phyloP scores from a whole-genome alignment of 495 filamentous ascomycete genomes.

The Penicillium coprophilum region DNA sequence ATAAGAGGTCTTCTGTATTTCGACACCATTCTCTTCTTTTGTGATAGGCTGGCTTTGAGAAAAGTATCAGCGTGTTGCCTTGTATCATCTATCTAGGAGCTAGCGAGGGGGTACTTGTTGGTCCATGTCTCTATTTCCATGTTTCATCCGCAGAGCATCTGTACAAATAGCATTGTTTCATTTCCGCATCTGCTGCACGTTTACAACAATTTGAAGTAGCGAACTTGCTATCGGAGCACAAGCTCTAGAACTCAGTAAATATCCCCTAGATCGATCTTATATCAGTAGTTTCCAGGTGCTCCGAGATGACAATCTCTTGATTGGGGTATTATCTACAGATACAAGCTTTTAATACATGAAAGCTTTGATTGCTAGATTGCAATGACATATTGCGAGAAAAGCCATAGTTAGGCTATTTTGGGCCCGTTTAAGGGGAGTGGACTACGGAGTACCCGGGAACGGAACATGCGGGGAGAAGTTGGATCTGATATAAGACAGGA shows the following conservation, averaged over 20 bases:
- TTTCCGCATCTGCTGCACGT: background rate
- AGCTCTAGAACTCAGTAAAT: background rate
- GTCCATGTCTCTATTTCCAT: slow-evolving; percentile 9
- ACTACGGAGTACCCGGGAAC: too few species aligned
- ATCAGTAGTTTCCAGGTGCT: background rate
- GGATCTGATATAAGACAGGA: background rate
- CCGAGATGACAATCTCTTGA: background rate
- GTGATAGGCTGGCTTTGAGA: slow-evolving; percentile 10
- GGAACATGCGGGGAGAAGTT: background rate
- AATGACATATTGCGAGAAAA: background rate
- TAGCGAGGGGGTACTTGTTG: slow-evolving; percentile 16
- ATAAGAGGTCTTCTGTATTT: slow-evolving; percentile 14
- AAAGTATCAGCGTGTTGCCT: slow-evolving; percentile 21
- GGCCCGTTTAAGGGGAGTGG: too few species aligned
- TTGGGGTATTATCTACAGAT: background rate
- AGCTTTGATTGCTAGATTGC: background rate
- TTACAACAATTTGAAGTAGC: background rate
- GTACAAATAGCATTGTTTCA: slow-evolving; percentile 30
- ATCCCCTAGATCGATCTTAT: background rate
- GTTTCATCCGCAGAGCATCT: slow-evolving; percentile 14
- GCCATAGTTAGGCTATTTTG: background rate
- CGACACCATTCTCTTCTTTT: slow-evolving; percentile 9
- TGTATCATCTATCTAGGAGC: slow-evolving; percentile 12
- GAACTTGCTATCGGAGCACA: background rate
- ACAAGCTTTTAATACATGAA: background rate